Evolutionary conservation across 805 yeast species (phyloP).

Genomic region (Metschnikowia shivogae): DNA sequence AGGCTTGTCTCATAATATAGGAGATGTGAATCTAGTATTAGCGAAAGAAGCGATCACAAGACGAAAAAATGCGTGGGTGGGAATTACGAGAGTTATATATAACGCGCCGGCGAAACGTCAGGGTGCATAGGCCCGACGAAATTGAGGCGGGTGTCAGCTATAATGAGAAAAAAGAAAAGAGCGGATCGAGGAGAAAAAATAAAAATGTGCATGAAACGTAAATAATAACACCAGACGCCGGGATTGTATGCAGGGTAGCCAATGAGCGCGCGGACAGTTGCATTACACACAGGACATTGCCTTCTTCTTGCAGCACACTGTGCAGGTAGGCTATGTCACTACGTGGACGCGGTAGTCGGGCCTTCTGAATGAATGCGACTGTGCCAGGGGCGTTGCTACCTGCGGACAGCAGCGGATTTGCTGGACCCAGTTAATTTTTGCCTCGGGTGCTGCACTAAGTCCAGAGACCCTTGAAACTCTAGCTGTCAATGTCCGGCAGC

Average conservation of each 20-base stretch:
- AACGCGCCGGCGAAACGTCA: conserved; percentile 4
- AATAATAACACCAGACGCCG: neutral
- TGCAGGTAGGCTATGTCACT: conserved; percentile 11
- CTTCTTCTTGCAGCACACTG: neutral
- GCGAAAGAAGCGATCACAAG: conserved; percentile 3
- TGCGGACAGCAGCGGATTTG: neutral
- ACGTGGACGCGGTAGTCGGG: conserved; percentile 5
- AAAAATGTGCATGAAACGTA: conserved; percentile 1
- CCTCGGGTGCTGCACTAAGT: no score
- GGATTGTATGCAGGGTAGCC: neutral
- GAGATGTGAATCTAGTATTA: conserved; percentile 1
- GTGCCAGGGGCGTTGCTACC: neutral
- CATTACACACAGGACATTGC: neutral
- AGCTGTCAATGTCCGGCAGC: neutral
- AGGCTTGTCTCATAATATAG: conserved; percentile 11
- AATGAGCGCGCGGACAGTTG: neutral
- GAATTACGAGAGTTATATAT: conserved; percentile 1
- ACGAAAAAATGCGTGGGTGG: neutral
- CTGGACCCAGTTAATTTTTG: no score
- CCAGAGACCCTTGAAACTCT: neutral
- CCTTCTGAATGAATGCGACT: neutral
- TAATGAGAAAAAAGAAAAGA: conserved; percentile 4
- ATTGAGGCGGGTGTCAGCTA: neutral
- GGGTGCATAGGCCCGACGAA: neutral
- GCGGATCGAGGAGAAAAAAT: neutral